Evolutionary conservation across 805 yeast species (phyloP), one percentile per base, ranked within the genome.

Genomic region (Candida glaebosa): DNA sequence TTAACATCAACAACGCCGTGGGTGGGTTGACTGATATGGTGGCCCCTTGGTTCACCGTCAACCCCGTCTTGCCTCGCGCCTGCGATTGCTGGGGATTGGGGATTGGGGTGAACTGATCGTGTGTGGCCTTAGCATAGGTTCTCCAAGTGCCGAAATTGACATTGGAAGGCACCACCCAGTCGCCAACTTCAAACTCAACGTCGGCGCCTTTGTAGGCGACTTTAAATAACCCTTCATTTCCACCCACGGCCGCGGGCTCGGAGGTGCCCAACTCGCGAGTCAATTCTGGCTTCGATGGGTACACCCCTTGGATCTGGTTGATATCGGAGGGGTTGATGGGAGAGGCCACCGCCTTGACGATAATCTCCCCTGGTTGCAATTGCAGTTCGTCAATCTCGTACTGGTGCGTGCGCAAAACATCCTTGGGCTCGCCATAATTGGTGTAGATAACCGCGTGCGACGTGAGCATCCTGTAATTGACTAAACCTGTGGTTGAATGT

Each of bases 121-220:
- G 75, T 2, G 57, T 60, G 5, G 82, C 76, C 37, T 83, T 58
- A 7, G 85, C 82, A 32, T 73, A 76, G 3, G 65, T 64, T 46
- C 95, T 75, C 99, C 99, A 93, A 3, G 99, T 91, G 22, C 99
- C 99, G 44, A 82, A 82, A 51, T 85, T 84, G 9, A 88, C 84
- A 31, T 67, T 67, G 8, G 78, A 56, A 8, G 98, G 97, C 34
- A 91, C 76, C 30, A 82, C 87, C 90, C 95, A 88, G 38, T 93
- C 98, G 37, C 96, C 96, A 2, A 68, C 64, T 33, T 67, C 50
- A 37, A 87, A 67, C 5, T 56, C 52, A 4, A 79, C 85, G 12
- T 62, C 53, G 6, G 71, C 51, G 15, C 96, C 96, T 9, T 77
- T 76, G 40, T 81, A 79, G 14, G 87, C 57, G 14, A 91, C 82